A percentile compares a stretch with the other conserved stretches of the same genome.
phyloP scores from a whole-genome alignment of 805 yeast genomes.

The Metahyphopichia silvanorum region DNA sequence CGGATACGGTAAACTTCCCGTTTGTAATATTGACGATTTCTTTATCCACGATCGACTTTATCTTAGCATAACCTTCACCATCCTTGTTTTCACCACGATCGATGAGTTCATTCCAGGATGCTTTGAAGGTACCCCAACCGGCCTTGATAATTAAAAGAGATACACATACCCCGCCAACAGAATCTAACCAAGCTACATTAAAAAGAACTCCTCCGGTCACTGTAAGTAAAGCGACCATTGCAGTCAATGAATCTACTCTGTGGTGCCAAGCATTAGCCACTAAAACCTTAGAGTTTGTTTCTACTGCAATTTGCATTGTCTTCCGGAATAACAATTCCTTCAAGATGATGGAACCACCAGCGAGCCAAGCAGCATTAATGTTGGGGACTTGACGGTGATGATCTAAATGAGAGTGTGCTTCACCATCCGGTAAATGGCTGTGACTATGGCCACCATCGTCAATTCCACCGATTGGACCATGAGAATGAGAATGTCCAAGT shows the following conservation, averaged over 20 bases:
- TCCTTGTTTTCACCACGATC: slow-evolving; percentile 62
- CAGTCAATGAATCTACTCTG: slow-evolving; percentile 88
- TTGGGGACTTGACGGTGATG: slow-evolving; percentile 33
- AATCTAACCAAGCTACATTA: slow-evolving; percentile 80
- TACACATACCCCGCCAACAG: slow-evolving; percentile 87
- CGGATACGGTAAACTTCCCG: slow-evolving; percentile 29
- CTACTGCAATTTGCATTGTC: slow-evolving; percentile 75
- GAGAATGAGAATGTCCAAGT: slow-evolving; percentile 52
- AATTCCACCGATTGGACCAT: slow-evolving; percentile 24
- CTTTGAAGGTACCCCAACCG: slow-evolving; percentile 70
- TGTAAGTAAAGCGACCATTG: slow-evolving; percentile 84
- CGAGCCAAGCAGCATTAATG: slow-evolving; percentile 95
- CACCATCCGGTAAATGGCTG: too few species aligned
- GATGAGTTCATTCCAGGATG: slow-evolving; percentile 70
- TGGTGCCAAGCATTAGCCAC: slow-evolving; percentile 99
- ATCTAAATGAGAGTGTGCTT: slow-evolving; percentile 28
- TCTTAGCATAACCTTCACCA: slow-evolving; percentile 46
- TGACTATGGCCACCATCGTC: slow-evolving; percentile 8
- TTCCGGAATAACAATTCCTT: slow-evolving; percentile 87
- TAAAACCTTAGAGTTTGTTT: slow-evolving; percentile 80
- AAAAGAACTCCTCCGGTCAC: slow-evolving; percentile 82
- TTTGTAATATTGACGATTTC: slow-evolving; percentile 21
- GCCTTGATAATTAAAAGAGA: slow-evolving; percentile 80
- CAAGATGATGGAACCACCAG: slow-evolving; percentile 79
- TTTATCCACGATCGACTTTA: slow-evolving; percentile 38